Percentiles rank a stretch among this genome's conserved stretches.
Evolutionary conservation across 192 early-diverging fungal species (phyloP).

Genomic region (Gaertneriomyces sp.): DNA sequence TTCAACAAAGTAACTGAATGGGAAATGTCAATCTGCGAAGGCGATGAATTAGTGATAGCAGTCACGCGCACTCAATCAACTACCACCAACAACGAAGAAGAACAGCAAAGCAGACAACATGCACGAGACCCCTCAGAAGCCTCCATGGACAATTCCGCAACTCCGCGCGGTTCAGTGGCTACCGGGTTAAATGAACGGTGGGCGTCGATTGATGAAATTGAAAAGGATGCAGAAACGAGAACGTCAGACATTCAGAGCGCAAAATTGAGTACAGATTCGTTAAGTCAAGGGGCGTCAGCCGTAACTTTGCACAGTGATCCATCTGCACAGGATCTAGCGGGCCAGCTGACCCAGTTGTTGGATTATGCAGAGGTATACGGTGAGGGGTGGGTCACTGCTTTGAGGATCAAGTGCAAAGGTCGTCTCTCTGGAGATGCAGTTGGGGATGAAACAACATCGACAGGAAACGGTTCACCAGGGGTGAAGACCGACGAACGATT

Average conservation of each 20-base stretch:
- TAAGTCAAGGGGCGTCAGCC: background rate
- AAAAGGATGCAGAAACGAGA: conserved; percentile 12
- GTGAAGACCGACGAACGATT: background rate
- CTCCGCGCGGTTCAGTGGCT: background rate
- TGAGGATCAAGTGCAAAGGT: conserved; percentile 21
- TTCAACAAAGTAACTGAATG: conserved; percentile 31
- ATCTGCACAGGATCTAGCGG: conserved; percentile 3
- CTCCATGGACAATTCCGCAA: background rate
- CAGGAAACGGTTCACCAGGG: background rate
- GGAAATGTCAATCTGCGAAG: conserved; percentile 29
- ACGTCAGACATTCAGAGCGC: conserved; percentile 3
- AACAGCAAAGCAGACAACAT: background rate
- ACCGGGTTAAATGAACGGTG: conserved; percentile 14
- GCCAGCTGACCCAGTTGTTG: conserved; percentile 17
- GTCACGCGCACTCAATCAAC: background rate
- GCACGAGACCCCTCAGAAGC: background rate
- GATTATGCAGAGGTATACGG: conserved; percentile 29
- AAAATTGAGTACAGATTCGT: background rate
- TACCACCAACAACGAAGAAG: background rate
- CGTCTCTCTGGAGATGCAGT: background rate
- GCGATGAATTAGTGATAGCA: conserved; percentile 24
- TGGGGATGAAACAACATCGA: background rate
- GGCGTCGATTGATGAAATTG: conserved; percentile 26
- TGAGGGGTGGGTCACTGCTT: conserved; percentile 24
- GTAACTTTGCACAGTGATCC: conserved; percentile 17